Evolutionary conservation across 306 rosid genomes (phyloP).

Genomic region (Macrotyloma uniflorum): DNA sequence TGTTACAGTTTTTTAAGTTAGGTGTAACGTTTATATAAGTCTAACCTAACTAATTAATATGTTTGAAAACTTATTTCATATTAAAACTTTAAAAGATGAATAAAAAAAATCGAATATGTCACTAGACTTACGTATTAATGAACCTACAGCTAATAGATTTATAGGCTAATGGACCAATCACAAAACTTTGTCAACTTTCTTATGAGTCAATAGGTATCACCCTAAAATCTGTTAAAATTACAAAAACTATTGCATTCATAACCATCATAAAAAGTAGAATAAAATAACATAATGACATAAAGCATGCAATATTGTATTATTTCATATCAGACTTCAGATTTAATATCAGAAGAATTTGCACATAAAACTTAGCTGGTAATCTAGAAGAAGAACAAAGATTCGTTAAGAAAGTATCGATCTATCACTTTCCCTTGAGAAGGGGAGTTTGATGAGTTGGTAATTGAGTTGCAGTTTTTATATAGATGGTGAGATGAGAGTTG

Average conservation of each 20-base stretch:
- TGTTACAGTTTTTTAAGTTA: too few relatives aligned
- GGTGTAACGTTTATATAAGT: too few relatives aligned
- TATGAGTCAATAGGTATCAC: neutral
- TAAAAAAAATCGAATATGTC: too few relatives aligned
- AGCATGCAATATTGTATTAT: too few relatives aligned
- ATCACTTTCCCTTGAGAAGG: neutral
- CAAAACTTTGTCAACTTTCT: neutral
- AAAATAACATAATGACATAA: too few relatives aligned
- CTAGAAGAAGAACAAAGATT: neutral
- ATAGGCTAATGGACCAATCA: neutral
- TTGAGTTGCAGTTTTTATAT: neutral
- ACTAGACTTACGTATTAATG: neutral
- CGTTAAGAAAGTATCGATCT: neutral
- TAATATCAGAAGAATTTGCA: neutral
- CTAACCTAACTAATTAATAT: too few relatives aligned
- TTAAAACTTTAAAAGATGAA: too few relatives aligned
- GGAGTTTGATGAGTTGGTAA: neutral
- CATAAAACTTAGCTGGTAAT: neutral
- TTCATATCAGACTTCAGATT: too few relatives aligned
- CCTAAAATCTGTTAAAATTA: too few relatives aligned
- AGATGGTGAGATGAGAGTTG: slow-evolving; percentile 22
- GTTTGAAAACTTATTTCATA: neutral
- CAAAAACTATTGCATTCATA: too few relatives aligned
- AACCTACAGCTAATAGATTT: neutral
- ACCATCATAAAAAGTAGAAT: too few relatives aligned